Conservation (phyloP, 202 grass and related monocot genomes). For the Carex sylvatica region DNA sequence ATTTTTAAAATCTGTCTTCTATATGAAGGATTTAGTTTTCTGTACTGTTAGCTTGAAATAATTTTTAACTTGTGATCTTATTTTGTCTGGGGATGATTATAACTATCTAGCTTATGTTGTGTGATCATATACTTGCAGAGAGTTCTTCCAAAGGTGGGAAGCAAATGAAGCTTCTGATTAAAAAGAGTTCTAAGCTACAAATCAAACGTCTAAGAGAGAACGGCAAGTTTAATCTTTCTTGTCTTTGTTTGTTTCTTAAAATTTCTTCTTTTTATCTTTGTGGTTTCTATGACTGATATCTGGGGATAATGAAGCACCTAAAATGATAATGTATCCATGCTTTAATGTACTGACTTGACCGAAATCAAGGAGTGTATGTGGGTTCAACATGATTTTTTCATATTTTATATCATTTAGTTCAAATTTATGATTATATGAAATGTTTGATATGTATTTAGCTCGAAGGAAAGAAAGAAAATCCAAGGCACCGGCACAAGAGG, state of each 20-base stretch:
- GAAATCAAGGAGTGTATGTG: neutral
- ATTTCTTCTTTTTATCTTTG: neutral
- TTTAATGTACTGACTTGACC: neutral
- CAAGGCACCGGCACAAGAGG: neutral
- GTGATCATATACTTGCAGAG: neutral
- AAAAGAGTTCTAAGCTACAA: constrained; percentile 23
- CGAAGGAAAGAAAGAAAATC: constrained; percentile 8
- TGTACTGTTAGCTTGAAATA: neutral
- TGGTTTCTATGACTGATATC: neutral
- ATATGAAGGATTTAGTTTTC: neutral
- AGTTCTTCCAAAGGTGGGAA: constrained; percentile 20
- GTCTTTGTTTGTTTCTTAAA: neutral
- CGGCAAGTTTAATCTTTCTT: neutral
- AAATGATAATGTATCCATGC: neutral
- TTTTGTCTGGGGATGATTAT: neutral
- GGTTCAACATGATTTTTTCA: neutral
- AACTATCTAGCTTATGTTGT: neutral
- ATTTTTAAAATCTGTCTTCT: neutral
- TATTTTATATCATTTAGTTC: neutral
- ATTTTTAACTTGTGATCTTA: neutral
- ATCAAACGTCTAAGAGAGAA: constrained; percentile 19
- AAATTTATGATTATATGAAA: neutral
- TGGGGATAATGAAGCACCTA: neutral
- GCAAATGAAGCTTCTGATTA: constrained; percentile 18
- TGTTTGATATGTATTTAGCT: neutral